Conservation (phyloP, 441 rosid genomes). For the Brassica hybrid region DNA sequence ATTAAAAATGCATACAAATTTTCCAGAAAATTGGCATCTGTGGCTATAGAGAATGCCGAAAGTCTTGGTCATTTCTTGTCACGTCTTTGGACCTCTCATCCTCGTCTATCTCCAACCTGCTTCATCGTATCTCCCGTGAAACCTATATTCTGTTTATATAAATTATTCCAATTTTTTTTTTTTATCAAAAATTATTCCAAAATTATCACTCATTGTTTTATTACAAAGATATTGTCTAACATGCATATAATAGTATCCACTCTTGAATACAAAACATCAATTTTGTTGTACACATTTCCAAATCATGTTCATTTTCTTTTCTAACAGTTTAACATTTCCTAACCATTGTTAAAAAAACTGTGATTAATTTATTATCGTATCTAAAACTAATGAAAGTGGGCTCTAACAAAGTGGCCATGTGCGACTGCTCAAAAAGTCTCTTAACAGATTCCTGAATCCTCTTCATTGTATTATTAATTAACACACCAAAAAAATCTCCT, state of each 20-base stretch:
- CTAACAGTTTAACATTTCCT: not conserved
- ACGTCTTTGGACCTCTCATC: not conserved
- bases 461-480: conserved; percentile 20
- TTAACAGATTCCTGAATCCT: conserved; percentile 36
- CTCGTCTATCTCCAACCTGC: conserved; percentile 1
- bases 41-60: not conserved
- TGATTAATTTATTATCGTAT: not conserved
- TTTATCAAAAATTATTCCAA: no score
- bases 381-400: conserved; percentile 1
- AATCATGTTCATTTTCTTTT: not conserved
- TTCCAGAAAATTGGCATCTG: not conserved
- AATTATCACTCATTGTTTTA: not conserved
- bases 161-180: not conserved
- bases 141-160: not conserved
- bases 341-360: not conserved
- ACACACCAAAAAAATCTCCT: not conserved
- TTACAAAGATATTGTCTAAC: not conserved
- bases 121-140: conserved; percentile 1
- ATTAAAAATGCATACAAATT: not conserved
- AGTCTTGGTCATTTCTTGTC: not conserved
- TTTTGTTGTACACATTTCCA: no score
- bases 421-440: conserved; percentile 43
- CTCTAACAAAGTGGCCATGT: conserved; percentile 49
- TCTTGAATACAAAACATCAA: not conserved
- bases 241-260: not conserved